phyloP scores from a whole-genome alignment of 495 filamentous ascomycete genomes.

The Neurospora discreta region DNA sequence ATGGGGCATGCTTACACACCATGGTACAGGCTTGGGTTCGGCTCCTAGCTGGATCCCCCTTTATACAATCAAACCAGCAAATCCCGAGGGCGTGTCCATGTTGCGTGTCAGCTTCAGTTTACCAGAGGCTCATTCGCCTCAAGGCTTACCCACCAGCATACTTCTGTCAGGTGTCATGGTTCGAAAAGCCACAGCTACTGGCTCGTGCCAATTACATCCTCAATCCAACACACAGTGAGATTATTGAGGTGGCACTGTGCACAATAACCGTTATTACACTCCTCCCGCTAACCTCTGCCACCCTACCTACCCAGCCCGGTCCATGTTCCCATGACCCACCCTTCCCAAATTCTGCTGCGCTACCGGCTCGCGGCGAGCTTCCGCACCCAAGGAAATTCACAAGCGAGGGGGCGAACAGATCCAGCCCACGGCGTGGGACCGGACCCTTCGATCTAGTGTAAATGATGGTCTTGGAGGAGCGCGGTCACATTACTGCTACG shows the following conservation, averaged over 20 bases:
- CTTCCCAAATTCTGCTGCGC: background rate
- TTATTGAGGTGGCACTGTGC: background rate
- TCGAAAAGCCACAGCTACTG: background rate
- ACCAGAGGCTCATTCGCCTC: background rate
- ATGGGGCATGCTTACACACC: background rate
- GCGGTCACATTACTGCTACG: background rate
- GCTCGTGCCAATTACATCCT: background rate
- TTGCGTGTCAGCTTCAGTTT: background rate
- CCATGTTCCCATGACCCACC: background rate
- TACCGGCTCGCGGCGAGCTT: background rate
- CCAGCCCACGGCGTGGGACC: background rate
- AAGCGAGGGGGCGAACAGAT: background rate
- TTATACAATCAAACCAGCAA: background rate
- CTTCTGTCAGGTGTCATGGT: background rate
- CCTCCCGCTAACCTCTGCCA: background rate
- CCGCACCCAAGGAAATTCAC: background rate
- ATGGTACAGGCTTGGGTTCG: background rate
- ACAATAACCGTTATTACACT: background rate
- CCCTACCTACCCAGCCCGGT: background rate
- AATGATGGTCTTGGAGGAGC: background rate
- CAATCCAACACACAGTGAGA: background rate
- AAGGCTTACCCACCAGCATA: background rate
- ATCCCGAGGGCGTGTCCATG: background rate
- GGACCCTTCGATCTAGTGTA: background rate
- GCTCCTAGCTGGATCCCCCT: background rate